Evolutionary conservation across 2,329 filamentous ascomycete species (phyloP), one percentile per base, ranked within the genome.

Genomic region (Sporothrix protearum): DNA sequence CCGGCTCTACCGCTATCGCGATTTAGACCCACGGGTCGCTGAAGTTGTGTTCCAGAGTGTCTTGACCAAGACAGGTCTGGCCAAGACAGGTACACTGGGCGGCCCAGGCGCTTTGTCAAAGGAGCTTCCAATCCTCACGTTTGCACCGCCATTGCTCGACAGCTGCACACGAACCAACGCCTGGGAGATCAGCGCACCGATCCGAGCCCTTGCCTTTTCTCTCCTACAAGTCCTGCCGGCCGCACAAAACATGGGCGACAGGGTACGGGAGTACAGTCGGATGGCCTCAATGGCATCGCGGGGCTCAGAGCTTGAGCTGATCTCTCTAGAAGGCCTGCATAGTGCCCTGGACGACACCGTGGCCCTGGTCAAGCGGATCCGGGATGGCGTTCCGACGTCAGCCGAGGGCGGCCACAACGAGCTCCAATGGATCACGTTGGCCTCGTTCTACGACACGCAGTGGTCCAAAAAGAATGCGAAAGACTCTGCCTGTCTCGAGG

Each of bases 141-240:
- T 82, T 69, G 74, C 82, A 2, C 83, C 82, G 1, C 76, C 80
- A 19, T 76, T 84, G 22, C 75, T 83, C 10, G 82, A 84, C 72
- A 79, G 78, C 49, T 80, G 80, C 47, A 72, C 77, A 0, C 78
- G 76, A 12, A 79, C 77, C 63, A 83, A 80, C 70, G 78, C 80
- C 0, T 84, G 83, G 83, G 77, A 79, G 25, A 73, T 76, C 36
- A 83, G 82, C 72, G 78, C 77, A 4, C 64, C 73, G 0, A 72
- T 81, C 28, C 79, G 83, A 14, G 74, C 79, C 28, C 73, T 81
- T 16, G 81, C 80, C 6, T 84, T 83, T 68, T 76, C 78, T 9
- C 69, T 82, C 12, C 70, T 81, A 22, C 79, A 79, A 70, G 47
- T 63, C 7, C 59, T 77, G 9, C 45, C 69, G 1, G 45, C 73